Evolutionary conservation across 2,329 filamentous ascomycete genomes (phyloP), one percentile per base, ranked within the genome.

Genomic region (Colletotrichum gigasporum): DNA sequence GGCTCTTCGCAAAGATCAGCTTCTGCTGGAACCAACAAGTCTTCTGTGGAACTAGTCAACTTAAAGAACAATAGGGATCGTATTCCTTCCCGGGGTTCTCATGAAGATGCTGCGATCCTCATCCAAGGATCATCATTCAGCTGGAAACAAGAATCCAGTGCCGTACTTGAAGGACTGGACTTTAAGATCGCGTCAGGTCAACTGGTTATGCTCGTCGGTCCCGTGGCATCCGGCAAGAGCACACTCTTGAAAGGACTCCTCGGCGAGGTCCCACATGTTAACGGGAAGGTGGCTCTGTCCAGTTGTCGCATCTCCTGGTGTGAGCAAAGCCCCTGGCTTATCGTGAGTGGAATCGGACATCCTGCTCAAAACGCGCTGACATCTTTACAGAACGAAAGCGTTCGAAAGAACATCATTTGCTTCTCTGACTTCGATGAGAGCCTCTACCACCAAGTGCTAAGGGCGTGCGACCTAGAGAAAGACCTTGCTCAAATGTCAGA

Each of bases 201-300:
- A 4, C 71, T 83, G 8, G 79, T 73, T 8, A 73, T 83, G 4
- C 67, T 83, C 0, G 70, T 80, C 9, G 81, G 81, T 0, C 79
- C 80, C 1, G 72, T 83, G 4, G 82, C 77, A 1, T 78, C 76
- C 1, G 82, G 82, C 0, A 84, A 84, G 65, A 81, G 77, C 0
- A 79, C 81, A 0, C 66, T 83, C 0, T 75, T 80, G 65, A 79
- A 78, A 53, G 75, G 75, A 0, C 68, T 84, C 0, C 69, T 80
- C 0, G 75, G 76, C 11, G 76, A 78, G 45, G 66, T 74, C 0
- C 65, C 72, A 2, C 35, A 66, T 3, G 55, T 53, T 2, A 57
- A 54, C 1, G 76, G 76, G 0, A 50, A 20, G 1, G 50, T 75
- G 0, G 48, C 28, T 0, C 10, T 75, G 3, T 14, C 60, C 1